Percentiles rank a stretch among this genome's conserved stretches.
Evolutionary conservation across 345 rosid genomes (phyloP).

Genomic region (Eucalyptus polyanthemos): DNA sequence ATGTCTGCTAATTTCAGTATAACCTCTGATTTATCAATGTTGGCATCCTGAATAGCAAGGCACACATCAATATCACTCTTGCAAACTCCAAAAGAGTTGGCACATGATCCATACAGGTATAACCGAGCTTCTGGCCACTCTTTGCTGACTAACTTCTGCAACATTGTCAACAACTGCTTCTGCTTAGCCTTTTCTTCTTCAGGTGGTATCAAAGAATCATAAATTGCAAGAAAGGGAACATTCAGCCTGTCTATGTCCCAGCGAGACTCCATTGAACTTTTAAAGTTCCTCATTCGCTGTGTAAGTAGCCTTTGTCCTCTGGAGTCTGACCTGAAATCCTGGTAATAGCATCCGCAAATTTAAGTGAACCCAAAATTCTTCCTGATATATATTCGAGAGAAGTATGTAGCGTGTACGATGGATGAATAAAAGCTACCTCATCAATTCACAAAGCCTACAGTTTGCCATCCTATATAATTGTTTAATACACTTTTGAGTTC

Average conservation of each 20-base stretch:
- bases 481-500: not conserved
- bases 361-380: not conserved
- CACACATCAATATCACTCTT: constrained; percentile 96
- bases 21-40: constrained; percentile 57
- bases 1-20: constrained; percentile 77
- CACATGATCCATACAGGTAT: constrained; percentile 93
- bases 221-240: constrained; percentile 50
- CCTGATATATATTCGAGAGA: not conserved
- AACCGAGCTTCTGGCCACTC: constrained; percentile 90
- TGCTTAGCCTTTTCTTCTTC: constrained; percentile 83
- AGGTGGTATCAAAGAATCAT: constrained; percentile 63
- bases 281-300: constrained; percentile 58
- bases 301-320: constrained; percentile 57
- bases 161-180: constrained; percentile 47
- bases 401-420: not conserved
- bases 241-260: constrained; percentile 49
- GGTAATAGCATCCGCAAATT: constrained; percentile 4
- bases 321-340: constrained; percentile 75
- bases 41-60: constrained; percentile 49
- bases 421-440: not conserved
- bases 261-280: constrained; percentile 40
- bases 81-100: constrained; percentile 83
- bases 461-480: not conserved
- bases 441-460: not conserved
- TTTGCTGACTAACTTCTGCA: constrained; percentile 62